These are phyloP conservation scores for Purpureocillium lavendulum DNA, from an alignment of 2,329 filamentous ascomycete genomes.

Conservation along the genomic window DNA sequence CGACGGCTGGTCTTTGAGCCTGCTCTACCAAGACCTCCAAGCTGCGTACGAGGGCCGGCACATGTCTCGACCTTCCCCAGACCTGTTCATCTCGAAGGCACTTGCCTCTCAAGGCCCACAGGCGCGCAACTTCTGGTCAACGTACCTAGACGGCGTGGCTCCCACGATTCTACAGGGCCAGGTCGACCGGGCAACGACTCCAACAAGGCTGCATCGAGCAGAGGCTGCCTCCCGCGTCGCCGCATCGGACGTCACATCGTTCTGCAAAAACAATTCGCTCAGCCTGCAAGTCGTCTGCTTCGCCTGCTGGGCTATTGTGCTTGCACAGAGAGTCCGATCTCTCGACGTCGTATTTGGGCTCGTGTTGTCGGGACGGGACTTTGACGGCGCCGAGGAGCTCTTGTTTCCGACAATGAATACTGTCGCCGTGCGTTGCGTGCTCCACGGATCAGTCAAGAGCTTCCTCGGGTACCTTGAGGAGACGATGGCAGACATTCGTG, in stretches of 20 bases:
- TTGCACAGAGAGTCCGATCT: conserved; percentile 53
- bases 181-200: neutral
- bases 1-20: conserved; percentile 73
- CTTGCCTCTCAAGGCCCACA: conserved; percentile 11
- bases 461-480: conserved; percentile 70
- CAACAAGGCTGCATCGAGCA: conserved; percentile 4
- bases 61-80: conserved; percentile 35
- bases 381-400: conserved; percentile 55
- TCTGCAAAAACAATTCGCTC: conserved; percentile 60
- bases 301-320: conserved; percentile 63
- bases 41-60: conserved; percentile 48
- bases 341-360: conserved; percentile 77
- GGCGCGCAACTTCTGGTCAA: conserved; percentile 57
- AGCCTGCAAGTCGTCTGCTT: conserved; percentile 72
- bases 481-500: conserved; percentile 55
- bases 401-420: conserved; percentile 94
- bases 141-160: conserved; percentile 47
- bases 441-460: conserved; percentile 58
- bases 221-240: conserved; percentile 8
- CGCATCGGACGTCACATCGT: conserved; percentile 24
- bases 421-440: conserved; percentile 60
- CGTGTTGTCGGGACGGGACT: conserved; percentile 77
- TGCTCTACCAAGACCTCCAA: conserved; percentile 64
- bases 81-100: conserved; percentile 36
- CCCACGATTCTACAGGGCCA: conserved; percentile 23